Percentiles rank a stretch among this genome's conserved stretches.
These are phyloP conservation scores for Apophysomyces sp. DNA, from an alignment of 371 early-diverging fungal species.

Conservation along the genomic window DNA sequence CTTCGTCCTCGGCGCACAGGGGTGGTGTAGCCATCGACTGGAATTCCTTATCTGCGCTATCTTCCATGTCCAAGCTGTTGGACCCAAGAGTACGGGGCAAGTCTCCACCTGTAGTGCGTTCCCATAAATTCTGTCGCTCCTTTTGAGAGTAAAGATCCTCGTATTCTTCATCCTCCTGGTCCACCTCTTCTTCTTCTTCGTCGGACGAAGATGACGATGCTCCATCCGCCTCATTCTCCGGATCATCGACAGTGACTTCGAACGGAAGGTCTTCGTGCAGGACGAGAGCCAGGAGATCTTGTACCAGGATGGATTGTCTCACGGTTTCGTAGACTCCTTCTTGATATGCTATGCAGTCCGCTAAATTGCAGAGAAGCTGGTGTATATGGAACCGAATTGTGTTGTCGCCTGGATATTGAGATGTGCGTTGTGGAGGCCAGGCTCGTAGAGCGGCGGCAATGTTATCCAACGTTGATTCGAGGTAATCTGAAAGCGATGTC, in stretches of 20 bases:
- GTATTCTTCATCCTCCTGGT: conserved; percentile 2
- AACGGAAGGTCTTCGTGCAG: neutral
- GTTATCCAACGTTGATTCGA: neutral
- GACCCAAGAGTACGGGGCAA: neutral
- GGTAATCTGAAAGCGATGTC: neutral
- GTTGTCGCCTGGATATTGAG: neutral
- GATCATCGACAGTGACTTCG: neutral
- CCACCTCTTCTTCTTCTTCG: conserved; percentile 2
- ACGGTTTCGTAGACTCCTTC: neutral
- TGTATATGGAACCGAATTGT: neutral
- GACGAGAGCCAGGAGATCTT: neutral
- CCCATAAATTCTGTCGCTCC: neutral
- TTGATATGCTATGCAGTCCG: neutral
- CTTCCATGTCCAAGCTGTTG: neutral
- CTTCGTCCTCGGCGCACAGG: conserved; percentile 6
- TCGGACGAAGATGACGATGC: neutral
- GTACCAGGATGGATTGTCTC: neutral
- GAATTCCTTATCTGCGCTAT: neutral
- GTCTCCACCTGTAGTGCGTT: neutral
- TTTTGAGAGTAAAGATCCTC: neutral
- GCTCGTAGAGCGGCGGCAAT: neutral
- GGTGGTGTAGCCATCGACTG: neutral
- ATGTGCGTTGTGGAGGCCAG: neutral
- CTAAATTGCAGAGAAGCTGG: neutral
- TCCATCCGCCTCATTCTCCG: neutral